phyloP scores from a whole-genome alignment of 495 filamentous ascomycete genomes.

The Xeromyces bisporus region DNA sequence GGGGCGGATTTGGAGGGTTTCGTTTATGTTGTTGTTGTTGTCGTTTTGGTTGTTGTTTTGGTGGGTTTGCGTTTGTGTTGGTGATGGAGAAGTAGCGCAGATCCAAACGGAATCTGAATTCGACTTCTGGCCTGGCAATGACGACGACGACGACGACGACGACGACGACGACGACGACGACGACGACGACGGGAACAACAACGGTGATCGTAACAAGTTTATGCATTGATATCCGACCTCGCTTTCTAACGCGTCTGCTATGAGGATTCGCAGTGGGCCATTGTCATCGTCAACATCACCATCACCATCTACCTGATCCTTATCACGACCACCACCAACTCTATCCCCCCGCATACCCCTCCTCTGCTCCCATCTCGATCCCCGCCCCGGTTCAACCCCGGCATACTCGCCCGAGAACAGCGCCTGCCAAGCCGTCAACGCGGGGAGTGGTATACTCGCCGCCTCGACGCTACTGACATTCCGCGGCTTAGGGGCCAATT shows the following conservation, averaged over 20 bases:
- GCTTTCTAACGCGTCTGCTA: conserved; percentile 22
- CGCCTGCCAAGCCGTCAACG: conserved; percentile 40
- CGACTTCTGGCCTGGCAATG: background rate
- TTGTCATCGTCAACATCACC: no score
- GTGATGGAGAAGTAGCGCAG: conserved; percentile 19
- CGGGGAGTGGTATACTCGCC: conserved; percentile 35
- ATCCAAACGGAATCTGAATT: conserved; percentile 12
- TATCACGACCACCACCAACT: background rate
- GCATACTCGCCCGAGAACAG: conserved; percentile 34
- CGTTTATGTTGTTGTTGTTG: conserved; percentile 15
- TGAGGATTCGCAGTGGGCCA: conserved; percentile 14
- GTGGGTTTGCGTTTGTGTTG: conserved; percentile 13
- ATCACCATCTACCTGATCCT: background rate
- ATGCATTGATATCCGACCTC: conserved; percentile 24
- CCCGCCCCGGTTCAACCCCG: no score
- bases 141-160: background rate
- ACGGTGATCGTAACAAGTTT: conserved; percentile 18
- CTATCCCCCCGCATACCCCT: no score
- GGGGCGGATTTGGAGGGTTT: conserved; percentile 13
- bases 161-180: background rate
- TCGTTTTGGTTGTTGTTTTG: conserved; percentile 8
- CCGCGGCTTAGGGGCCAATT: conserved; percentile 32
- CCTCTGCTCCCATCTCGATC: no score
- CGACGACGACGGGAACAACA: conserved; percentile 13
- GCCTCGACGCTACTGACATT: conserved; percentile 32